Evolutionary conservation across 768 basidiomycete genomes (phyloP), one percentile per base, ranked within the genome.

Genomic region (Tricholoma matsutake): DNA sequence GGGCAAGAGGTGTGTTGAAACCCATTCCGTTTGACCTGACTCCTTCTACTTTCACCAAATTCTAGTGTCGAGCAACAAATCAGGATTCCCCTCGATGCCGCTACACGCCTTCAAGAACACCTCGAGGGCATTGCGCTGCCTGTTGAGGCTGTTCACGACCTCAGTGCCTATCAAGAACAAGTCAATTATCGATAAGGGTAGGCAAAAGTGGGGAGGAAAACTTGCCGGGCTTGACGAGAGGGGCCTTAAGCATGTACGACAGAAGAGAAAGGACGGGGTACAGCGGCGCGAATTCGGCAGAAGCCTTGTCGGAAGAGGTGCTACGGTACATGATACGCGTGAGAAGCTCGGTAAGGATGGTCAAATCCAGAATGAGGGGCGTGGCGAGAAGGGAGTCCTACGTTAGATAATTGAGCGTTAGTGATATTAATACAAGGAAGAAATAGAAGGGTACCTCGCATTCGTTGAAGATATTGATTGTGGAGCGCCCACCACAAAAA

Each of bases 201-300:
- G 51, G n/a, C 3, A 10, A 9, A n/a, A 29, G 25, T 25, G 9
- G 7, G 16, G 18, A 6, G 4, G 14, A 3, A 5, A 32, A n/a
- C 80, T 61, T 68, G 83, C 87, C 91, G 67, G 91, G 92, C 81
- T 96, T 96, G 77, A 96, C 94, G 70, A 96, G 86, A n/a, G 94
- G 94, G 0, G 94, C 95, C 83, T 97, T 97, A 78, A 96, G 87
- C 94, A 98, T 96, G 83, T 96, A 98, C 45, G 88, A 91, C 58
- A 98, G 83, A 63, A 98, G 84, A 41, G 94, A 96, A 58, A 99
- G 81, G 61, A 99, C 91, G 3, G 91, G 84, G 83, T 99, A 93
- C 18, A 98, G 79, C 0, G 91, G 89, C 62, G 86, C 78, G 78
- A 93, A 97, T 35, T 93, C 89, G 60, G 73, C 76, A 13, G 14